Percentiles rank a stretch among this genome's conserved stretches.
Conservation (phyloP, 768 basidiomycete species). For the Lyophyllum atratum region DNA sequence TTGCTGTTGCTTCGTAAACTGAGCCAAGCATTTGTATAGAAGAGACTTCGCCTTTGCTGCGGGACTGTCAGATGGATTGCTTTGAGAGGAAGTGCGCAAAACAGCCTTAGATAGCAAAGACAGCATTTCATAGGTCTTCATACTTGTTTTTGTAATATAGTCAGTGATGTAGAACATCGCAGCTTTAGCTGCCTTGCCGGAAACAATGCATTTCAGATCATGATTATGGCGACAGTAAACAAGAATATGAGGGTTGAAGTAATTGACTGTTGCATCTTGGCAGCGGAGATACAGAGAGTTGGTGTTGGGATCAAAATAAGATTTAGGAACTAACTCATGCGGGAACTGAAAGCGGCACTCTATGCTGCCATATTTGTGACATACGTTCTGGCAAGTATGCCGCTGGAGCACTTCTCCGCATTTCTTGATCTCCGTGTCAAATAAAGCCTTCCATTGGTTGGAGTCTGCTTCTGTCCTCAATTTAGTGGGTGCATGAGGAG, state of each 20-base stretch:
- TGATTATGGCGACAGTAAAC: conserved; percentile 40
- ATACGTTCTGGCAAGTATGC: no score
- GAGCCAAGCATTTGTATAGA: conserved; percentile 30
- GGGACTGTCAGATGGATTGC: no score
- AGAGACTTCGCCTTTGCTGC: no score
- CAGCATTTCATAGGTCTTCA: conserved; percentile 24
- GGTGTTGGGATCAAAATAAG: not conserved
- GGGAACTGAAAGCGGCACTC: not conserved
- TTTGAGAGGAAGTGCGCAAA: no score
- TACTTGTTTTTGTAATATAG: conserved; percentile 46
- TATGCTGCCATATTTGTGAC: not conserved
- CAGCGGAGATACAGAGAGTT: conserved; percentile 1
- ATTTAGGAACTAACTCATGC: no score
- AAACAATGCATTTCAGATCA: conserved; percentile 48
- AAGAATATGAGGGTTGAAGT: conserved; percentile 42
- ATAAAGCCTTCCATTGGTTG: no score
- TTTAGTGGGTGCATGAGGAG: no score
- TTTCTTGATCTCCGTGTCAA: no score
- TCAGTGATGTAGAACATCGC: conserved; percentile 47
- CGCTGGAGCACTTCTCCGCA: no score
- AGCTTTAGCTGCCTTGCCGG: conserved; percentile 41
- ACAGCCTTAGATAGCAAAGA: no score
- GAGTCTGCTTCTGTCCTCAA: no score
- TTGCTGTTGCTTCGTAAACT: conserved; percentile 29
- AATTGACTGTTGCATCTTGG: conserved; percentile 42